Conservation (phyloP, 495 filamentous ascomycete genomes). For the Neurospora pannonica region DNA sequence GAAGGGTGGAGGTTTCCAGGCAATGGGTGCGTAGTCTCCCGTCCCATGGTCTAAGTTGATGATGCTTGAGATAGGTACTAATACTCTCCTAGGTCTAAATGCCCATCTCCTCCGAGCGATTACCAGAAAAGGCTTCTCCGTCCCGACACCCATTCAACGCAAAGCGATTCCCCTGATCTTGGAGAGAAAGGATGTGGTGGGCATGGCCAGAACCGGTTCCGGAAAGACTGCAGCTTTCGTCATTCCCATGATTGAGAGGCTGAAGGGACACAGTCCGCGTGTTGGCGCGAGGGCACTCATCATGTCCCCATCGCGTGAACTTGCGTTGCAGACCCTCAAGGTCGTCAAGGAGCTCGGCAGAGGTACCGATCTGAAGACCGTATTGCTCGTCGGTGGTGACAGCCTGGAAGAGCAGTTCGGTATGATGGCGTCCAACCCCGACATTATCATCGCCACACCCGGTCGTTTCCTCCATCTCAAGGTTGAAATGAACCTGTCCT, state of each 20-base stretch:
- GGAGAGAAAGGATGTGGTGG: constrained; percentile 85
- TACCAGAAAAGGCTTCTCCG: constrained; percentile 81
- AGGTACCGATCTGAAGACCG: constrained; percentile 81
- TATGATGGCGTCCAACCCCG: constrained; percentile 86
- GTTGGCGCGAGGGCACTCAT: constrained; percentile 80
- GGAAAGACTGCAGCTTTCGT: constrained; percentile 98
- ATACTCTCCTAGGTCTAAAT: constrained; percentile 51
- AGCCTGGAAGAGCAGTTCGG: constrained; percentile 92
- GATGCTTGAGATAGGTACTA: constrained; percentile 2
- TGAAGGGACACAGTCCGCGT: constrained; percentile 79
- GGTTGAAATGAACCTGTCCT: constrained; percentile 85
- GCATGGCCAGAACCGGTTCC: constrained; percentile 93
- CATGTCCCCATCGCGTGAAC: constrained; percentile 81
- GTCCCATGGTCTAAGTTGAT: neutral
- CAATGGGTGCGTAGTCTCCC: constrained; percentile 55
- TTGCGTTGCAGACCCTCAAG: constrained; percentile 90
- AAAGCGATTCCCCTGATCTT: constrained; percentile 90
- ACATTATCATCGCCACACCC: constrained; percentile 93
- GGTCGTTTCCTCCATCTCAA: constrained; percentile 92
- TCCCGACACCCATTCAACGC: constrained; percentile 93
- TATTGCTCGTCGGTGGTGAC: constrained; percentile 89
- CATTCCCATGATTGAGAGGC: constrained; percentile 91
- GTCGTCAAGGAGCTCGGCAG: constrained; percentile 89
- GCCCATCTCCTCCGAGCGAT: constrained; percentile 78
- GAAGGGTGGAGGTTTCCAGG: constrained; percentile 92